Evolutionary conservation across 257 asterid species (phyloP).

Genomic region (Solanum chmielewskii): DNA sequence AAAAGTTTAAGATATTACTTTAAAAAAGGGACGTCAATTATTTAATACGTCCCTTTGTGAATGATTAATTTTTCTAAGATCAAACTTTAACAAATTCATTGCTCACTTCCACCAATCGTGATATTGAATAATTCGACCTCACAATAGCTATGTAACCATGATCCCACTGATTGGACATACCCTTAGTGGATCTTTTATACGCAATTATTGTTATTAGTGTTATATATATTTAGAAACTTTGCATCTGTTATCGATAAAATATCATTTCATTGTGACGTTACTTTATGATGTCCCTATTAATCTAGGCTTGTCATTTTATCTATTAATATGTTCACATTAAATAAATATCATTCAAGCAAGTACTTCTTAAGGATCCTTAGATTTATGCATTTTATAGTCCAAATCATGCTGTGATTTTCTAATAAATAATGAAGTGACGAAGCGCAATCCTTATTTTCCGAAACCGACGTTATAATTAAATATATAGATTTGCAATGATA

Average conservation of each 20-base stretch:
- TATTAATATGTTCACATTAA: background rate
- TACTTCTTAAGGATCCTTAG: background rate
- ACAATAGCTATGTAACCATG: background rate
- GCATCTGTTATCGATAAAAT: background rate
- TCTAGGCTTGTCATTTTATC: background rate
- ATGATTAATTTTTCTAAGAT: background rate
- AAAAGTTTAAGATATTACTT: background rate
- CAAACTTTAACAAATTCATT: background rate
- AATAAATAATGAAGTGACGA: background rate
- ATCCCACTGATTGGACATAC: background rate
- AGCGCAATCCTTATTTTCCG: slow-evolving; percentile 4
- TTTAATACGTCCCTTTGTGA: background rate
- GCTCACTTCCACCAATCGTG: background rate
- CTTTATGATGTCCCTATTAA: slow-evolving; percentile 3
- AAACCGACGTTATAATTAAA: background rate
- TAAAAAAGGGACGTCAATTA: too few relatives aligned
- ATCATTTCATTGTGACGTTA: background rate
- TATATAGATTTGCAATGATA: background rate
- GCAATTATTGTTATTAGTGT: background rate
- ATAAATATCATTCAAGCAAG: background rate
- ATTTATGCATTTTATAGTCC: background rate
- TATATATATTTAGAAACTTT: background rate
- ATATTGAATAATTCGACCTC: background rate
- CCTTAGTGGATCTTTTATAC: background rate
- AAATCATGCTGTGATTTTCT: background rate